Conservation (phyloP, 2,329 filamentous ascomycete species). For the Nothopassalora personata region DNA sequence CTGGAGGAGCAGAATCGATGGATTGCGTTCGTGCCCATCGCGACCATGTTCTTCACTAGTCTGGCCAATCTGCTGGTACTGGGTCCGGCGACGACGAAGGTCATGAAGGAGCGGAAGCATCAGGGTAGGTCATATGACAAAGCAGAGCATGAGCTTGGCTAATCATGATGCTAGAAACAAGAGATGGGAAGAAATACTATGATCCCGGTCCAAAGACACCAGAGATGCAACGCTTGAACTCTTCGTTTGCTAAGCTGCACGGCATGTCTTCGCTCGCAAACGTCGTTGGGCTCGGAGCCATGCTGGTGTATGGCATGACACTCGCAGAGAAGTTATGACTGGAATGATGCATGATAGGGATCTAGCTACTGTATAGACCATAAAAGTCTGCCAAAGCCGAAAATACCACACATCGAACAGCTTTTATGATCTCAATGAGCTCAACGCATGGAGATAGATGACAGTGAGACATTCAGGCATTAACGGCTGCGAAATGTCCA, state of each 20-base stretch:
- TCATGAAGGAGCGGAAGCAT: conserved; percentile 69
- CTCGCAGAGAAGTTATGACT: conserved; percentile 56
- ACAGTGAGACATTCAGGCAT: too few species aligned
- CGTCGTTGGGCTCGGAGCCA: conserved; percentile 62
- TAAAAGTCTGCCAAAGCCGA: not conserved
- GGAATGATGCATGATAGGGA: not conserved
- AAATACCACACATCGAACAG: not conserved
- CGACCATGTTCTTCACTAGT: conserved; percentile 64
- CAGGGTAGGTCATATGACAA: conserved; percentile 57
- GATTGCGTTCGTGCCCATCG: conserved; percentile 63
- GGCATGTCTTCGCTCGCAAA: conserved; percentile 77
- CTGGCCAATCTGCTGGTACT: conserved; percentile 65
- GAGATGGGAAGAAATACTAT: conserved; percentile 82
- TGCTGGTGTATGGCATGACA: conserved; percentile 71
- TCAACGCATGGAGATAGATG: not conserved
- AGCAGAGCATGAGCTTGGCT: not conserved
- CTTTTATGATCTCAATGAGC: not conserved
- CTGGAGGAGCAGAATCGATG: conserved; percentile 57
- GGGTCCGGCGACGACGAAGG: conserved; percentile 67
- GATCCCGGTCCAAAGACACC: conserved; percentile 73
- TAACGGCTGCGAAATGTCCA: not conserved
- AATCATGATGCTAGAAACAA: conserved; percentile 54
- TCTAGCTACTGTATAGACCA: too few species aligned
- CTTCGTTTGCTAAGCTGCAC: conserved; percentile 72
- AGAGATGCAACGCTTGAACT: conserved; percentile 78